Percentiles rank a stretch among this genome's conserved stretches.
Evolutionary conservation across 768 basidiomycete genomes (phyloP).

Genomic region (Xanthoconium stramineum): DNA sequence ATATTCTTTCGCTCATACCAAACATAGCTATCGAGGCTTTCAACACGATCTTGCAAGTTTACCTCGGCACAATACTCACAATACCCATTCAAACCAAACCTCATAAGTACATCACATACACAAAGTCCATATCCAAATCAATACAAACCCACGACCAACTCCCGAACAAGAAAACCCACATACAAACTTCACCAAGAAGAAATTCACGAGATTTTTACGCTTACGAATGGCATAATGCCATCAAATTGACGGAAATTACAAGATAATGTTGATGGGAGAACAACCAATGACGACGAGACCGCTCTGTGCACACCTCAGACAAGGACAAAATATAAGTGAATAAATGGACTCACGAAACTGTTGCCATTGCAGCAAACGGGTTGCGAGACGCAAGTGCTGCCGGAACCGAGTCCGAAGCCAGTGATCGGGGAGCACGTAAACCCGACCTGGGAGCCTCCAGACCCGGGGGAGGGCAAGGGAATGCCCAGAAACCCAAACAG

Average conservation of each 20-base stretch:
- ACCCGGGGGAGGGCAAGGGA: neutral
- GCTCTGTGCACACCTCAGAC: neutral
- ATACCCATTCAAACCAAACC: too few species aligned
- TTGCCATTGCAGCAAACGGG: constrained; percentile 4
- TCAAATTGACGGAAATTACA: neutral
- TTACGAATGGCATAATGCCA: neutral
- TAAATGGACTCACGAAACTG: neutral
- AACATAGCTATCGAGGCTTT: too few species aligned
- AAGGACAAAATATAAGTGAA: neutral
- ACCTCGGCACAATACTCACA: too few species aligned
- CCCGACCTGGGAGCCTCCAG: neutral
- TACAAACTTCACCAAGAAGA: neutral
- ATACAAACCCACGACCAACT: too few species aligned
- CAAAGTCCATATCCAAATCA: too few species aligned
- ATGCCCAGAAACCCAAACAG: neutral
- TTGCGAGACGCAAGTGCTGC: neutral
- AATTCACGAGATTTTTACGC: neutral
- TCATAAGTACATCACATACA: too few species aligned
- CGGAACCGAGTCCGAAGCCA: neutral
- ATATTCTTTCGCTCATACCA: too few species aligned
- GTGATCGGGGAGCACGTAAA: constrained; percentile 1
- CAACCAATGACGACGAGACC: constrained; percentile 1
- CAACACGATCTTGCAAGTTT: too few species aligned
- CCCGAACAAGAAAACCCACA: too few species aligned
- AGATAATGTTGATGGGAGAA: neutral